Conservation (phyloP, 495 filamentous ascomycete species). For the Neurospora pannonica region DNA sequence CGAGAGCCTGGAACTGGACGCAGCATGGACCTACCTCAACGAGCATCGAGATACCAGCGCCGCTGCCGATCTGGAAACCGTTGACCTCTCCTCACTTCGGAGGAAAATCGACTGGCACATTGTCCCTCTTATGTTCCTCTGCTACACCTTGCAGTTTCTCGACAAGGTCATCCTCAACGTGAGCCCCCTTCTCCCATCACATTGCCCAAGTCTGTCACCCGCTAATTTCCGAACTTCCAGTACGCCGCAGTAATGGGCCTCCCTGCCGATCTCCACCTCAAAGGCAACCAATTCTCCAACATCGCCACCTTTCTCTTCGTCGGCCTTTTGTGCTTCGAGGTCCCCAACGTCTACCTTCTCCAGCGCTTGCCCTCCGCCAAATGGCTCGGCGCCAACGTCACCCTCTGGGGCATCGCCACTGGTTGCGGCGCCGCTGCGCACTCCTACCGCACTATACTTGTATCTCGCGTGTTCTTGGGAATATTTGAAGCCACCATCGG, state of each 20-base stretch:
- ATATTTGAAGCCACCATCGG: conserved; percentile 55
- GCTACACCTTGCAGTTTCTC: conserved; percentile 56
- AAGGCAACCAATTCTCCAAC: conserved; percentile 30
- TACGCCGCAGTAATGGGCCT: conserved; percentile 33
- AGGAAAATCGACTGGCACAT: conserved; percentile 30
- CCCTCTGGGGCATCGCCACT: conserved; percentile 37
- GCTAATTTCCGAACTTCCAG: not conserved
- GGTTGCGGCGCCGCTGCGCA: conserved; percentile 26
- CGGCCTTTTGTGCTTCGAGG: conserved; percentile 23
- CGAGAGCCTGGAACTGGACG: conserved; percentile 12
- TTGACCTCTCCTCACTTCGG: conserved; percentile 19
- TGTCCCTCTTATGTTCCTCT: conserved; percentile 46
- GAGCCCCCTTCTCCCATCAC: conserved; percentile 1
- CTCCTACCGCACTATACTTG: conserved; percentile 27
- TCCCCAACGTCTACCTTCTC: conserved; percentile 30
- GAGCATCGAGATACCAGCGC: conserved; percentile 16
- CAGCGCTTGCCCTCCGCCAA: conserved; percentile 47
- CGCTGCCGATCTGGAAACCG: conserved; percentile 4
- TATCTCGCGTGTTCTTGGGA: conserved; percentile 47
- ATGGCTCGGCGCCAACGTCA: conserved; percentile 45
- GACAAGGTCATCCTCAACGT: conserved; percentile 57
- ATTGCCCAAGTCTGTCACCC: not conserved
- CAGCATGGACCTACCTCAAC: conserved; percentile 27
- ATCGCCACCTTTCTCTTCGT: conserved; percentile 28
- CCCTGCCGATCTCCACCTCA: conserved; percentile 18